A percentile compares a stretch with the other conserved stretches of the same genome.
Conservation (phyloP, 2,329 filamentous ascomycete species). For the Talaromyces islandicus region DNA sequence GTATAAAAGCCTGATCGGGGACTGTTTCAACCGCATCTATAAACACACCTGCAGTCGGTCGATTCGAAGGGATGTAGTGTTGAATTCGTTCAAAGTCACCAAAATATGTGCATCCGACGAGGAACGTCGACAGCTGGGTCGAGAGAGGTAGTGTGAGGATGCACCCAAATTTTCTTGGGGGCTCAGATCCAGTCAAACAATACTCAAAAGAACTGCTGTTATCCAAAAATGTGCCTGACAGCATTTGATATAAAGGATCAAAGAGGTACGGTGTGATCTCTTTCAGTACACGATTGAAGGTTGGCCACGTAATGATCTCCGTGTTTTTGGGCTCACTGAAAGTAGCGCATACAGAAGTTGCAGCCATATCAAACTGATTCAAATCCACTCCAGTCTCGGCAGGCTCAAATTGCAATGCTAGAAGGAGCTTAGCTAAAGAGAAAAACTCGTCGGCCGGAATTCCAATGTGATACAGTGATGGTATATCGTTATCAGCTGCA, state of each 20-base stretch:
- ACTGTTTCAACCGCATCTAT: not conserved
- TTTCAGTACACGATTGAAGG: not conserved
- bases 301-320: not conserved
- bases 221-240: not conserved
- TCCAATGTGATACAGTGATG: not conserved
- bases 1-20: not conserved
- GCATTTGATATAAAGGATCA: constrained; percentile 1
- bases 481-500: not conserved
- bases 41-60: not conserved
- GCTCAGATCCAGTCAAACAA: not conserved
- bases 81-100: not conserved
- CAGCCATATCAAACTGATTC: not conserved
- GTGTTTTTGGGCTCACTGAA: not conserved
- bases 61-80: not conserved
- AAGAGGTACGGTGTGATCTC: not conserved
- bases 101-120: not conserved
- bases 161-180: not conserved
- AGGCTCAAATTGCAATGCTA: not conserved
- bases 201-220: not conserved
- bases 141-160: not conserved
- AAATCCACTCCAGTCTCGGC: not conserved
- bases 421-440: not conserved
- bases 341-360: not conserved
- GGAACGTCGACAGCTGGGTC: constrained; percentile 1
- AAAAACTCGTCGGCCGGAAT: not conserved